These are phyloP conservation scores for Fusarium sp. DNA, from an alignment of 2,329 filamentous ascomycete genomes.

Conservation along the genomic window DNA sequence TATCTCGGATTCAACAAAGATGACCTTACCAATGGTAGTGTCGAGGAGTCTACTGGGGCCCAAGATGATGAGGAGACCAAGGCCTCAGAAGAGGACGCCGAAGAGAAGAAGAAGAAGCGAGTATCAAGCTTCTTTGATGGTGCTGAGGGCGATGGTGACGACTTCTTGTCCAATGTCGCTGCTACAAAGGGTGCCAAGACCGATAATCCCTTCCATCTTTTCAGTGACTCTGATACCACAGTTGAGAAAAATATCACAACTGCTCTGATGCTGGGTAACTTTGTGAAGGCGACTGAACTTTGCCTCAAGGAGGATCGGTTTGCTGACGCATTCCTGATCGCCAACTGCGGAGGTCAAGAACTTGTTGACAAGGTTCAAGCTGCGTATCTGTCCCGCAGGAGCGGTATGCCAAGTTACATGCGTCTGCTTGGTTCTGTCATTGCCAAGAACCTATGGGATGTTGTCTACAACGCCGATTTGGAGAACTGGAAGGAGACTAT, in stretches of 20 bases:
- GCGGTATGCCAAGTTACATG: slow-evolving; percentile 88
- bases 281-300: slow-evolving; percentile 88
- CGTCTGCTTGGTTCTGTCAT: slow-evolving; percentile 92
- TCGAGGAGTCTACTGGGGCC: slow-evolving; percentile 45
- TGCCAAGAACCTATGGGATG: slow-evolving; percentile 96
- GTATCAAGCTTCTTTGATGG: slow-evolving; percentile 86
- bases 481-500: slow-evolving; percentile 97
- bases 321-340: slow-evolving; percentile 97
- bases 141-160: slow-evolving; percentile 75
- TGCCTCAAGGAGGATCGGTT: slow-evolving; percentile 90
- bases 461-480: slow-evolving; percentile 95
- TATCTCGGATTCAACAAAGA: slow-evolving; percentile 87
- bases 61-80: slow-evolving; percentile 42
- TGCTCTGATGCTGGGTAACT: slow-evolving; percentile 89
- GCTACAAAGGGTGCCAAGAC: slow-evolving; percentile 93
- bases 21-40: slow-evolving; percentile 64
- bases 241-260: slow-evolving; percentile 89
- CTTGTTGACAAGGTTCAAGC: slow-evolving; percentile 94
- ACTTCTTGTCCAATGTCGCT: slow-evolving; percentile 86
- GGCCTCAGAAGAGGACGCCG: slow-evolving; percentile 48
- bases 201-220: slow-evolving; percentile 93
- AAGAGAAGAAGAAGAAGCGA: slow-evolving; percentile 66
- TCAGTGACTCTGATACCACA: slow-evolving; percentile 83
- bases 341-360: slow-evolving; percentile 93
- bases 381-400: slow-evolving; percentile 87